Evolutionary conservation across 306 rosid species (phyloP), one percentile per base, ranked within the genome.

Genomic region (Vigna hirtella): DNA sequence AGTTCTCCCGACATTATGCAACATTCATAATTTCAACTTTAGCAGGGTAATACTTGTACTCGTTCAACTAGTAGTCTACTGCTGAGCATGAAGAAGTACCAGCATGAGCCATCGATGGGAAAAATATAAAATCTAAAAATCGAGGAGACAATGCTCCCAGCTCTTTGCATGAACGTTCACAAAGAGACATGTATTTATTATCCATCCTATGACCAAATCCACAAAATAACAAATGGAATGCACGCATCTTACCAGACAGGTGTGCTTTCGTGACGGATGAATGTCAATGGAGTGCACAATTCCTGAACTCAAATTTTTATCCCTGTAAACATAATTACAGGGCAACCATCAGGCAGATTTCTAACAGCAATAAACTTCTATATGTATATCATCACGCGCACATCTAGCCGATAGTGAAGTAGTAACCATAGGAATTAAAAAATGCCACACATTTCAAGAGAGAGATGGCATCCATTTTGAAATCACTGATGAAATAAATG

Each of bases 251-350:
- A 92, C 98, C 61, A 94, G 81, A 74, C 97, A 94, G 61, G 98
- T 94, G 77, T 94, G 97, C 76, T 94, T 94, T 75, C 98, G 77
- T 2, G 97, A 92, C 30, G 97, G 92, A 86, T 94, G 93, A 68
- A 94, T 92, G 80, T 92, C 98, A 28, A 94, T 86, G 62, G 97
- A 90, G 78, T 94, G 97, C 77, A 94, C 92, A 5, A 94, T 90
- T 58, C 98, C 97, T 17, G 95, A 82, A 70, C 84, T 79, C 81
- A 76, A 53, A 61, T 84, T 77, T 65, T 85, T 79, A 85, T 72
- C 89, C 97, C 98, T 94, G 90, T 85, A 88, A 62, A 70, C 66
- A 84, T 72, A 82, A 55, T 72, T 72, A 79, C 49, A 47, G 49
- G 45, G 26, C 52, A 73, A 61, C 15, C 36, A 59, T 59, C n/a